phyloP scores from a whole-genome alignment of 345 rosid genomes.

The Eucalyptus regnans region DNA sequence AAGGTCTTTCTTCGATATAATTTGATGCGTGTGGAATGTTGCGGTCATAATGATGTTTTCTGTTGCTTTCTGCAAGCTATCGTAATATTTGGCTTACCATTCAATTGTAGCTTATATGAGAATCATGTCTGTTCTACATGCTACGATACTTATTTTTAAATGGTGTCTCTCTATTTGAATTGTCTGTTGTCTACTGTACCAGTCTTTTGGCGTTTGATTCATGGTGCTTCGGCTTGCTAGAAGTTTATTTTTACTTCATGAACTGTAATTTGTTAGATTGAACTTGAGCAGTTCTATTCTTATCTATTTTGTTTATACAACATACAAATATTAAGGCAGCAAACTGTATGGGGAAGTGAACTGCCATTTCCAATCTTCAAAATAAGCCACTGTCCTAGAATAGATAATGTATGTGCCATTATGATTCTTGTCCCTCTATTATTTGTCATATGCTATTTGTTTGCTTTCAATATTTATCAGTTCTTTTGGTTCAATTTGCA shows the following conservation, averaged over 20 bases:
- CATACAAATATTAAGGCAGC: not conserved
- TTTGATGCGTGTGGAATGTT: not conserved
- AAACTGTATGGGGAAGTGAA: not conserved
- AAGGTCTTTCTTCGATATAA: not conserved
- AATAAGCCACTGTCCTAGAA: not conserved
- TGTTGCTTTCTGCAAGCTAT: not conserved
- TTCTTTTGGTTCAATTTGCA: constrained; percentile 19
- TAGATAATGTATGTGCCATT: not conserved
- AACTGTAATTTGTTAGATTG: not conserved
- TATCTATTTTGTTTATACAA: not conserved
- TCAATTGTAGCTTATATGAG: not conserved
- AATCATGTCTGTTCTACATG: not conserved
- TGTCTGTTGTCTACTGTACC: not conserved
- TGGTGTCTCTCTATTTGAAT: not conserved
- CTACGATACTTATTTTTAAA: not conserved
- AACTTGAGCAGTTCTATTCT: not conserved
- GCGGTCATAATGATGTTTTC: not conserved
- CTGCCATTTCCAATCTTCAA: not conserved
- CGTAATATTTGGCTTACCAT: not conserved
- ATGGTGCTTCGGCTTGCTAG: not conserved
- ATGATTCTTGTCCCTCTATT: not conserved
- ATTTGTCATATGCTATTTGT: not conserved
- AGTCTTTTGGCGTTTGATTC: not conserved
- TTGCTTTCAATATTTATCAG: not conserved
- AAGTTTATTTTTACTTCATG: not conserved